A percentile compares a stretch with the other conserved stretches of the same genome.
These are phyloP conservation scores for Euphrasia confusa DNA, from an alignment of 257 asterid species.

Conservation along the genomic window DNA sequence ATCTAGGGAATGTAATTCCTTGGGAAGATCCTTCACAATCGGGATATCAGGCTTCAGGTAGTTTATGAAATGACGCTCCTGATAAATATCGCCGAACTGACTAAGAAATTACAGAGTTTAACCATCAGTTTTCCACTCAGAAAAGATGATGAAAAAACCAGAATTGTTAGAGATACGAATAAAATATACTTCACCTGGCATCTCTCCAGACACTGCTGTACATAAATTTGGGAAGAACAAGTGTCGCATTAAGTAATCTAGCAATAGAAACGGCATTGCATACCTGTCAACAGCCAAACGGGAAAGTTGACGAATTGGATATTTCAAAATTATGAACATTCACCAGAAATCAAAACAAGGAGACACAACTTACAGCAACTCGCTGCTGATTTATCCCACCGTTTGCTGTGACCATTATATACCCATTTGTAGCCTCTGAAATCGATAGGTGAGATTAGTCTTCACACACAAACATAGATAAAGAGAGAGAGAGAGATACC, in stretches of 20 bases:
- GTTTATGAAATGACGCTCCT: slow-evolving; percentile 87
- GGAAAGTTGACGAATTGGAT: slow-evolving; percentile 6
- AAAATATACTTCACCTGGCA: slow-evolving; percentile 48
- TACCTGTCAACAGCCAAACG: slow-evolving; percentile 46
- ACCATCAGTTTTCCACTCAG: slow-evolving; percentile 38
- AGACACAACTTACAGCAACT: slow-evolving; percentile 81
- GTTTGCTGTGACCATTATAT: slow-evolving; percentile 85
- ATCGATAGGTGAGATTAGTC: slow-evolving; percentile 18
- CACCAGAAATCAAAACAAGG: slow-evolving; percentile 24
- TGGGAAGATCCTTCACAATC: slow-evolving; percentile 78
- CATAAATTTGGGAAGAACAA: slow-evolving; percentile 88
- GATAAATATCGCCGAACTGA: slow-evolving; percentile 97
- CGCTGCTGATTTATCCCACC: slow-evolving; percentile 99
- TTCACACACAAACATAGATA: slow-evolving; percentile 6
- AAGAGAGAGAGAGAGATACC: slow-evolving; percentile 45
- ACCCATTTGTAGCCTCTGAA: slow-evolving; percentile 77
- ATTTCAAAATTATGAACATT: slow-evolving; percentile 7
- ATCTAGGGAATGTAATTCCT: slow-evolving; percentile 78
- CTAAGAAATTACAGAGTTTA: slow-evolving; percentile 60
- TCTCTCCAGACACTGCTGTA: slow-evolving; percentile 98
- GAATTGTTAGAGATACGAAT: background rate
- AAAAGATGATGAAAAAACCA: slow-evolving; percentile 16
- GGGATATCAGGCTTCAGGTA: slow-evolving; percentile 81
- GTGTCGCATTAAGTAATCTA: slow-evolving; percentile 93
- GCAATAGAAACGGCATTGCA: slow-evolving; percentile 99